Conservation (phyloP, 2,329 filamentous ascomycete species). For the Scedosporium aurantiacum region DNA sequence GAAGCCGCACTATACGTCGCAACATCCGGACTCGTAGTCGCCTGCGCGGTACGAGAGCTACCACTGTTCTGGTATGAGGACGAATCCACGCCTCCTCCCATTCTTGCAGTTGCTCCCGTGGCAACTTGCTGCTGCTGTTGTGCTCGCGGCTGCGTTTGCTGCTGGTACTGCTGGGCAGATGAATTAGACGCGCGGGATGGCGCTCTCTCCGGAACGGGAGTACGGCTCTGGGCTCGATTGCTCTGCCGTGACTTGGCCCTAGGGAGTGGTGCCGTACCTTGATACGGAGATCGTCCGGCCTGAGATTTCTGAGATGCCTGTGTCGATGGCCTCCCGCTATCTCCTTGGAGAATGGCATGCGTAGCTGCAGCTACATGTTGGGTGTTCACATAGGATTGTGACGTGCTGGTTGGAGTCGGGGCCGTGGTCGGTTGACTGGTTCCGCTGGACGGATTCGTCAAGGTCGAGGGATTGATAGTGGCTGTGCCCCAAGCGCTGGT, state of each 20-base stretch:
- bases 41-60: neutral
- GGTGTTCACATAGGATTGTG: neutral
- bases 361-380: neutral
- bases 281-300: conserved; percentile 18
- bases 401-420: neutral
- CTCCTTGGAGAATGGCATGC: neutral
- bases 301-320: neutral
- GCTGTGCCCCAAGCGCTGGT: neutral
- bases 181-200: conserved; percentile 10
- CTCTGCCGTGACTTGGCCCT: conserved; percentile 22
- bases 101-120: neutral
- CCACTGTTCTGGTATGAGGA: neutral
- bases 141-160: neutral
- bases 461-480: neutral
- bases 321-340: neutral
- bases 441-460: neutral
- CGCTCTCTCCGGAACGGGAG: conserved; percentile 11
- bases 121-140: neutral
- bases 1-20: conserved; percentile 3
- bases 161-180: conserved; percentile 2
- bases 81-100: neutral
- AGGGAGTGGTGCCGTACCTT: conserved; percentile 12
- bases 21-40: neutral
- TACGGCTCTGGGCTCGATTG: conserved; percentile 21
- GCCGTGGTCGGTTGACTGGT: neutral